Conservation (phyloP, 352 stramenopile genomes). For the Pythium plurisporium region DNA sequence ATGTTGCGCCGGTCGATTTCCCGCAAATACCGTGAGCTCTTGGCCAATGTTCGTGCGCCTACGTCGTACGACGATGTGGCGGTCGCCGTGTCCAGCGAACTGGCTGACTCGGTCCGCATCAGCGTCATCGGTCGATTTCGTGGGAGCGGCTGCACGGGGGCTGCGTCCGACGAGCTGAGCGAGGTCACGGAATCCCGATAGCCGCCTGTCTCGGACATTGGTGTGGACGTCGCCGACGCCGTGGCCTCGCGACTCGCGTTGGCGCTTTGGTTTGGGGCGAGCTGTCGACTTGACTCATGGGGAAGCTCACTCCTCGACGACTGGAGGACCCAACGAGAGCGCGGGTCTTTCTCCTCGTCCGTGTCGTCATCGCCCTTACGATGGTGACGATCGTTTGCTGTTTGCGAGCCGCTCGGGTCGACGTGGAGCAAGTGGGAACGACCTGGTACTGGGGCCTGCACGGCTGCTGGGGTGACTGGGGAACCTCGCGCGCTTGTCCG, state of each 20-base stretch:
- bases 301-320: too few species aligned
- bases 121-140: not conserved
- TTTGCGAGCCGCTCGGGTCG: too few species aligned
- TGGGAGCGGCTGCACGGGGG: not conserved
- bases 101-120: not conserved
- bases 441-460: too few species aligned
- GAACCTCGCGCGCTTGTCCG: too few species aligned
- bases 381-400: too few species aligned
- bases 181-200: not conserved
- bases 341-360: not conserved
- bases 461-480: too few species aligned
- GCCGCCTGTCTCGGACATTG: not conserved
- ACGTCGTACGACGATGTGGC: too few species aligned
- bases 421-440: not conserved
- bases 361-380: not conserved
- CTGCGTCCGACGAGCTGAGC: not conserved
- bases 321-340: too few species aligned
- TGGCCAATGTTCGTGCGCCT: too few species aligned
- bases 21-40: slow-evolving; percentile 47
- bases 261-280: too few species aligned
- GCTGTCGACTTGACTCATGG: too few species aligned
- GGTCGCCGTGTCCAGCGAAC: not conserved
- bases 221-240: not conserved
- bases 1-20: slow-evolving; percentile 44
- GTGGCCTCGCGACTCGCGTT: not conserved